phyloP scores from a whole-genome alignment of 148 eudicot species.

The Camellia granthamiana region DNA sequence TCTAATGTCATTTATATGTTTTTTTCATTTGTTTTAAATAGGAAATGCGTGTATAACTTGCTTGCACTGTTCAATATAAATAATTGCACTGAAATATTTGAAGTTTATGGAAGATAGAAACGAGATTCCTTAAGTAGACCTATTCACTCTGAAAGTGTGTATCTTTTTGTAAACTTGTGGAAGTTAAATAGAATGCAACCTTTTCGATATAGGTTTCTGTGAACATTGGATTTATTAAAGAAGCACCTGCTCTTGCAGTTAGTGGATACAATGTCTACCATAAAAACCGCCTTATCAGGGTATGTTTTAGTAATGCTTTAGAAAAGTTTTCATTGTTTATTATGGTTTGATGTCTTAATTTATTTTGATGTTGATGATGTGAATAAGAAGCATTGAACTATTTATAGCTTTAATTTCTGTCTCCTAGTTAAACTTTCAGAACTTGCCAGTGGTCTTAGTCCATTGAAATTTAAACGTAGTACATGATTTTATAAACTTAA shows the following conservation, averaged over 20 bases:
- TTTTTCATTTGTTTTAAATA: not conserved
- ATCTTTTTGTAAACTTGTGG: conserved; percentile 3
- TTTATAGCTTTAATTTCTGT: not conserved
- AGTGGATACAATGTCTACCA: conserved; percentile 92
- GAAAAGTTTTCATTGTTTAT: not conserved
- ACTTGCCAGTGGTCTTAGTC: not conserved
- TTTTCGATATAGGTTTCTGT: conserved; percentile 49
- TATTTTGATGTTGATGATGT: not conserved
- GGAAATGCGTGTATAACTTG: not conserved
- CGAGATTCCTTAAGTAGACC: not conserved
- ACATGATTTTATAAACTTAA: not conserved
- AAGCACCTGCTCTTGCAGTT: conserved; percentile 71
- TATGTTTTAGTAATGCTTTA: conserved; percentile 31
- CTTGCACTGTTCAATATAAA: not conserved
- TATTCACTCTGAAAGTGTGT: not conserved
- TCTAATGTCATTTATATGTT: not conserved
- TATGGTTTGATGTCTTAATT: not conserved
- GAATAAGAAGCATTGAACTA: not conserved
- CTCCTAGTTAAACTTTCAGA: conserved; percentile 6
- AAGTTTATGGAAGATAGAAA: not conserved
- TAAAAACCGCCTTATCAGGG: conserved; percentile 97
- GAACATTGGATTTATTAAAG: conserved; percentile 78
- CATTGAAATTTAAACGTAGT: not conserved
- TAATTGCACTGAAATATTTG: not conserved
- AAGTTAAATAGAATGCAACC: not conserved